phyloP scores from a whole-genome alignment of 2,329 filamentous ascomycete genomes.

The Fusarium sp. region DNA sequence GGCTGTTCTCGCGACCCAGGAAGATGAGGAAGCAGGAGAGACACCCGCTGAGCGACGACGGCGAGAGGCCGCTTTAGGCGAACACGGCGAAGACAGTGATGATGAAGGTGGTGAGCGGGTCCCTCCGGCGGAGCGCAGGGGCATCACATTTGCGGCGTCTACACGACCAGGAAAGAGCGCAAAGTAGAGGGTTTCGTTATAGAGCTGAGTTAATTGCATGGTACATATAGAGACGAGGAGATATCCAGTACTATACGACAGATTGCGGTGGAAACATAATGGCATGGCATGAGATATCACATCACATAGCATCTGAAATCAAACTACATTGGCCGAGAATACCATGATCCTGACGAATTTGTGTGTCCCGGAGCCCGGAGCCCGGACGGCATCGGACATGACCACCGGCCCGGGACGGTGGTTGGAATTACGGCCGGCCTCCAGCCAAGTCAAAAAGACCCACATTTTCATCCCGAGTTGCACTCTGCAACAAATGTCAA shows the following conservation, averaged over 20 bases:
- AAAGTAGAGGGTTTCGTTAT: slow-evolving; percentile 22
- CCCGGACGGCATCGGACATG: not conserved
- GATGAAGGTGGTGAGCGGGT: slow-evolving; percentile 69
- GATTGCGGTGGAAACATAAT: slow-evolving; percentile 20
- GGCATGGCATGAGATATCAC: slow-evolving; percentile 18
- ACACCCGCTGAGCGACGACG: slow-evolving; percentile 80
- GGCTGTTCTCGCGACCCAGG: slow-evolving; percentile 60
- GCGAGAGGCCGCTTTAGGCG: slow-evolving; percentile 78
- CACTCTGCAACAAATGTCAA: not conserved
- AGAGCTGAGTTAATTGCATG: slow-evolving; percentile 32
- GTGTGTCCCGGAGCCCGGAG: not conserved
- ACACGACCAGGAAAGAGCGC: slow-evolving; percentile 34
- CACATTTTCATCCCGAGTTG: not conserved
- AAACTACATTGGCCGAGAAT: slow-evolving; percentile 3
- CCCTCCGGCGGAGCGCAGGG: slow-evolving; percentile 61
- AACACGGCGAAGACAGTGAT: slow-evolving; percentile 54
- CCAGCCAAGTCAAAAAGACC: not conserved
- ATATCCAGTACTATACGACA: slow-evolving; percentile 31
- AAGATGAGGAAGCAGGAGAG: slow-evolving; percentile 64
- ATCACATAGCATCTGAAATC: slow-evolving; percentile 16
- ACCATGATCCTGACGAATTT: not conserved
- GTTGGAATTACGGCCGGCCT: not conserved
- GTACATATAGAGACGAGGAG: slow-evolving; percentile 29
- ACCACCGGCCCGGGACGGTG: not conserved
- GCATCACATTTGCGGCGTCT: slow-evolving; percentile 71